Base-by-base conservation (phyloP, 768 basidiomycete genomes). In the Kwoniella europaea region DNA sequence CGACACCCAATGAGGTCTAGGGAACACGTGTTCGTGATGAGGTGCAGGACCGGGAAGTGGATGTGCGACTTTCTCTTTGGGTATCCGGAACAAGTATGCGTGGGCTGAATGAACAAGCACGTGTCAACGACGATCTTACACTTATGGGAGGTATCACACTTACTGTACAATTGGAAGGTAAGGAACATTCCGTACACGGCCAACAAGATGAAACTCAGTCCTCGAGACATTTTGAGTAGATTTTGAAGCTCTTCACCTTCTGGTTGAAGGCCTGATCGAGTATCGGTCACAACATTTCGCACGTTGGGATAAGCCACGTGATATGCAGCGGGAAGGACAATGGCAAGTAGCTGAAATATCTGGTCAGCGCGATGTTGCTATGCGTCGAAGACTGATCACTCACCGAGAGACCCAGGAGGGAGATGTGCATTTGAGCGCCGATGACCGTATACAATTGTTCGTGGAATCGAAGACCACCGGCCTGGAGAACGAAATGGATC, bases 381-480 rank as follows among this genome's bases (percentile, higher is more conserved):
- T 46, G 42, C 27, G 27, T 13, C 12, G 10, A 24, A 42, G 10
- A n/a, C 2, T 3, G 7, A 20, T 35, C 6, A 72, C 74, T 69
- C 52, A 84, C 82, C 7, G 82, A 76, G 27, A 84, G 77, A 29
- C 81, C 76, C 50, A 85, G 74, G 12, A 84, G 74, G n/a, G 81
- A 82, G 65, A 79, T 79, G 53, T 79, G 78, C 78, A 85, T 79
- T 56, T 83, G 83, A 5, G 83, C 87, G 10, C 86, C 86, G 82
- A 86, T 86, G 10, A 86, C 85, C 57, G 86, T 85, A 73, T 88
- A 88, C 68, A 86, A 84, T 75, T 88, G 88, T 65, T 87, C 86
- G 63, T 85, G 85, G 81, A 87, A 88, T 70, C 86, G 85, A 68
- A 85, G 86, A 24, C 88, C 87, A 67, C 82, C 82, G 16, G 79